Evolutionary conservation across 2,329 filamentous ascomycete species (phyloP), one percentile per base, ranked within the genome.

Genomic region (Coleophoma eucalyptorum): DNA sequence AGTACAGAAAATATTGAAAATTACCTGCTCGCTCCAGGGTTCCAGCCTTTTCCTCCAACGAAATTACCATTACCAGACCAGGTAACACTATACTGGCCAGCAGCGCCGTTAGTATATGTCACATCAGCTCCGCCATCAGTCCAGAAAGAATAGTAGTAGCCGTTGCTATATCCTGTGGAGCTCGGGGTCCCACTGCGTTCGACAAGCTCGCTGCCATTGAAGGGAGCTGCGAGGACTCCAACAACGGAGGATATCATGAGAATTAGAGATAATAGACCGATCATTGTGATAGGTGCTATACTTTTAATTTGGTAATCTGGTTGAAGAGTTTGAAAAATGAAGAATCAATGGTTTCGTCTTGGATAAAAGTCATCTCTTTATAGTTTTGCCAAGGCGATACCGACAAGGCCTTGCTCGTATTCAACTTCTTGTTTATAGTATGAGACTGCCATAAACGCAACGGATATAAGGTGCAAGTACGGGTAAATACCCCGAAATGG

Each of bases 141-240:
- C 78, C 78, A 84, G 70, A 74, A 83, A 8, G 76, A 80, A 66
- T 79, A 84, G 70, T 77, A 84, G 69, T 73, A 84, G 49, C 79
- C 79, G 59, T 80, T 76, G 68, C 77, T 69, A 6, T 70, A 77
- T 45, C 79, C 80, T 3, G 74, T 77, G 13, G 68, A 65, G 55
- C 71, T 76, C 48, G 70, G 63, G 26, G 77, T 77, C 32, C 70
- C 41, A 32, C 18, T 32, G 26, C 54, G 50, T 3, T 31, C 12
- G 31, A 32, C 15, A 40, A 57, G 35, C 13, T 54, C 45, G 20
- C 44, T 38, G 12, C 49, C 40, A 40, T 49, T 50, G 43, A 43
- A 35, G 3, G 51, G 51, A 4, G 40, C 49, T 47, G 52, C 52
- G 16, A 59, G n/a, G 21, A 51, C 52, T 11, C 43, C 44, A 18